Evolutionary conservation across 2,329 filamentous ascomycete genomes (phyloP), one percentile per base, ranked within the genome.

Genomic region (Fusarium phyllophilum): DNA sequence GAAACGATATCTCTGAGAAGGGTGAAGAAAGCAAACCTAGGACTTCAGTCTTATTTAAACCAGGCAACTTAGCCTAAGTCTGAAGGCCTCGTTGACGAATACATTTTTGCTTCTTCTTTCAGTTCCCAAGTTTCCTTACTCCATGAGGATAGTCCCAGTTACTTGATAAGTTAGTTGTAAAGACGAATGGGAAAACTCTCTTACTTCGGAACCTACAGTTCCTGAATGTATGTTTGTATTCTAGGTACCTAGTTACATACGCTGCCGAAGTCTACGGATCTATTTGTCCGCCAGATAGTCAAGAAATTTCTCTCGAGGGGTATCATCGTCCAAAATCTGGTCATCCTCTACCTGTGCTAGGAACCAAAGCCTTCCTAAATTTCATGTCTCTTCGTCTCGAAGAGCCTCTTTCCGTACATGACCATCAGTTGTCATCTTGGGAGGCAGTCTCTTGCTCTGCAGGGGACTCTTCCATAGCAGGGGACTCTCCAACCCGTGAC

Each of bases 321-420:
- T 26, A 52, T 26, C n/a, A 5, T 36, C 31, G 10, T 52, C n/a
- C 13, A 26, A 26, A 9, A 6, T 8, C 13, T 12, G 13, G 6
- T 36, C n/a, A 20, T 12, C 1, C 49, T 17, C 18, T 36, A 8
- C 48, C 31, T 52, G 9, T 6, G 5, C 49, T 26, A 36, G n/a
- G 49, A 52, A 36, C 49, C n/a, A 36, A 17, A 24, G 2, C 17
- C 33, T 36, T 52, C 49, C 9, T 9, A 10, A 6, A 6, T 36
- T 8, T 12, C 17, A 14, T 3, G 9, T 6, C 13, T 12, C n/a
- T 36, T 26, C 6, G 33, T 20, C n/a, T 8, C 2, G 1, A 10
- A 22, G 7, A 22, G 33, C 11, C 9, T 22, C 13, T 52, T 3
- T 24, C 9, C 13, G 2, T 17, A 22, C 9, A 36, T 26, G 5